These are phyloP conservation scores for Elsinoe ampelina DNA, from an alignment of 2,329 filamentous ascomycete species.

Conservation along the genomic window DNA sequence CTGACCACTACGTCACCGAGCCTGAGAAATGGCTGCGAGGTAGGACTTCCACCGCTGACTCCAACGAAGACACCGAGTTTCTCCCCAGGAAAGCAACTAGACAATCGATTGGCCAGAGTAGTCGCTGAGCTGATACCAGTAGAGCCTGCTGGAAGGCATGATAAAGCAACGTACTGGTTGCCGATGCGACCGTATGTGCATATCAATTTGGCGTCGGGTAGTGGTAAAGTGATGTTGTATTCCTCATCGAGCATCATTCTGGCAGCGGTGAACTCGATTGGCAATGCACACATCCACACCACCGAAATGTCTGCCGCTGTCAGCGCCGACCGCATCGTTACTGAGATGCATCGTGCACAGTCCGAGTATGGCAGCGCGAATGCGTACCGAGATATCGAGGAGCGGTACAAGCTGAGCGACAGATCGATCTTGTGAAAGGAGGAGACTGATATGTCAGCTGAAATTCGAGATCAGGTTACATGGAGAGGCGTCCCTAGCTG, in stretches of 20 bases:
- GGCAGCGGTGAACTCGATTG: conserved; percentile 10
- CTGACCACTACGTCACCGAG: conserved; percentile 23
- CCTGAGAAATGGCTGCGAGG: conserved; percentile 19
- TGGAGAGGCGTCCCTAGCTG: too few species aligned
- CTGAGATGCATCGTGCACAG: not conserved
- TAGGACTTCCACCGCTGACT: conserved; percentile 22
- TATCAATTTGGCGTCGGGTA: conserved; percentile 10
- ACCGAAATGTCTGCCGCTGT: conserved; percentile 5
- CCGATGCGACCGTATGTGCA: conserved; percentile 21
- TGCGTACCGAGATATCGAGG: too few species aligned
- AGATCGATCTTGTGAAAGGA: too few species aligned
- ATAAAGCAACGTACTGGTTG: conserved; percentile 22
- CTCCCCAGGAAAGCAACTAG: conserved; percentile 15
- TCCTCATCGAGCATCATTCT: conserved; percentile 14
- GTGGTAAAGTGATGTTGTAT: not conserved
- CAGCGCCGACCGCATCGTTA: not conserved
- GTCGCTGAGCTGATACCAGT: conserved; percentile 19
- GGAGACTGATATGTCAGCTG: too few species aligned
- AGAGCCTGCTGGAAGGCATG: conserved; percentile 16
- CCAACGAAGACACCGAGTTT: conserved; percentile 19
- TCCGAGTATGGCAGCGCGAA: too few species aligned
- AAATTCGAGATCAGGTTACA: too few species aligned
- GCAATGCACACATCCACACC: conserved; percentile 13
- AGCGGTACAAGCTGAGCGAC: too few species aligned
- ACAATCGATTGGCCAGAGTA: conserved; percentile 18